Percentiles rank a stretch among this genome's conserved stretches.
Conservation (phyloP, 768 basidiomycete species). For the Boletus reticulatus region DNA sequence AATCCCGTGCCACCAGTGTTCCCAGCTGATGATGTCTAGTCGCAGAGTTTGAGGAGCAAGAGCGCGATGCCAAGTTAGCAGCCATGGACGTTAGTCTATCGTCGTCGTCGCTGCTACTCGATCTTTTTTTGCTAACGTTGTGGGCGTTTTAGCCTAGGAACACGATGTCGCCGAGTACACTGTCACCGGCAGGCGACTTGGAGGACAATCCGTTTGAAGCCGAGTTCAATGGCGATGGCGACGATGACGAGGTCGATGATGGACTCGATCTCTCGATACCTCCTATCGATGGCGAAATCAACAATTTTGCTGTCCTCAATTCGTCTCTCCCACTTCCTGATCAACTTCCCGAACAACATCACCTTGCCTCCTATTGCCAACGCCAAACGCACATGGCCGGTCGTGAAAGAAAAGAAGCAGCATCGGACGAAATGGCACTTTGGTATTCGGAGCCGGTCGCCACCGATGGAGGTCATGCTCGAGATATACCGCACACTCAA, state of each 20-base stretch:
- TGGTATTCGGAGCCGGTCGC: constrained; percentile 89
- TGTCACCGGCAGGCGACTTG: constrained; percentile 62
- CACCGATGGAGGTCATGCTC: constrained; percentile 99
- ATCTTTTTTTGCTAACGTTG: constrained; percentile 5
- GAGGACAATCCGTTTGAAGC: constrained; percentile 81
- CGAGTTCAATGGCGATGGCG: constrained; percentile 51
- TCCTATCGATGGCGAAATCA: constrained; percentile 36
- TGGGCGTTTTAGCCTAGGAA: constrained; percentile 57
- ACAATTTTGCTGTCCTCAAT: constrained; percentile 83
- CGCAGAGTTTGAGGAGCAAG: constrained; percentile 79
- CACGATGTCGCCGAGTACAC: constrained; percentile 59
- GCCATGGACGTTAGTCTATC: constrained; percentile 70
- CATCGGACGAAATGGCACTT: constrained; percentile 96
- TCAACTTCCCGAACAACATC: constrained; percentile 60
- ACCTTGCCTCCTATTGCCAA: constrained; percentile 67
- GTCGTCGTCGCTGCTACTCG: constrained; percentile 18
- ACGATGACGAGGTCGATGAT: constrained; percentile 58
- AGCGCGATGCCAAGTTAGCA: constrained; percentile 76
- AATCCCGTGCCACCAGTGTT: not conserved
- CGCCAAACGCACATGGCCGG: constrained; percentile 41
- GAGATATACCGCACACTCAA: constrained; percentile 95
- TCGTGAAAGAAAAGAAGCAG: constrained; percentile 61
- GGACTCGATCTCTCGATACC: constrained; percentile 49
- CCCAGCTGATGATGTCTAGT: constrained; percentile 41
- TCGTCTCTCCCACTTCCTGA: constrained; percentile 80